These are phyloP conservation scores for Lenzites betulinus DNA, from an alignment of 768 basidiomycete species.

Conservation along the genomic window DNA sequence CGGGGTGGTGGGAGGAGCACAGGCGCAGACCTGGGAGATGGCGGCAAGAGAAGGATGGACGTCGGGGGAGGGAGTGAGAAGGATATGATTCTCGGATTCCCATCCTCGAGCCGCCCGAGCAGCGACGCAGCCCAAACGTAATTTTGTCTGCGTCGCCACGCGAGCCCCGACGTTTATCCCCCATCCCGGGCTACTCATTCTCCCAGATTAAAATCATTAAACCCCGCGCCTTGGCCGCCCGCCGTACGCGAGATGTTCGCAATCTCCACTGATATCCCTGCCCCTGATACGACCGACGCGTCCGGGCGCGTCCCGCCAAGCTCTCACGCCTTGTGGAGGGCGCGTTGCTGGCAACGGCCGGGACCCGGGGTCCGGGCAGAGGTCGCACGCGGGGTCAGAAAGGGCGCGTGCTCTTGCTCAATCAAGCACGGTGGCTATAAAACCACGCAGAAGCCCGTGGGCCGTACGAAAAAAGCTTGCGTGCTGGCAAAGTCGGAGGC, in stretches of 20 bases:
- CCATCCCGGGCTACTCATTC: background rate
- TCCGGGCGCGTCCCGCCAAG: too few species aligned
- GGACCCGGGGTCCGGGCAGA: too few species aligned
- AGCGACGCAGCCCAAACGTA: background rate
- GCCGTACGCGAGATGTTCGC: background rate
- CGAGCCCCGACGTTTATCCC: constrained; percentile 9
- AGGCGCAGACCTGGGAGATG: background rate
- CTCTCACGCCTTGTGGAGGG: too few species aligned
- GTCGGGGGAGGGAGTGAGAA: background rate
- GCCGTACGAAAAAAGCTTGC: too few species aligned
- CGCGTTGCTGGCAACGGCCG: too few species aligned
- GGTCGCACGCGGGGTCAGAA: too few species aligned
- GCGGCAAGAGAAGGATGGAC: background rate
- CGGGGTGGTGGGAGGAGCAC: constrained; percentile 16
- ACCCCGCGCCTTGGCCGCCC: background rate
- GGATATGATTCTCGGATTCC: background rate
- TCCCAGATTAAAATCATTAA: background rate
- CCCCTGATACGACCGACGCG: too few species aligned
- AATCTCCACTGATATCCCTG: background rate
- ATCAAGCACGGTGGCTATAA: too few species aligned
- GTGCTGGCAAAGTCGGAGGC: too few species aligned
- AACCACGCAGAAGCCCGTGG: too few species aligned
- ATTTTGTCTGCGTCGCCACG: background rate
- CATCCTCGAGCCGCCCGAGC: background rate
- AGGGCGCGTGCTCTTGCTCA: too few species aligned